phyloP scores from a whole-genome alignment of 1,284 basidiomycete species.

The Grifola frondosa region DNA sequence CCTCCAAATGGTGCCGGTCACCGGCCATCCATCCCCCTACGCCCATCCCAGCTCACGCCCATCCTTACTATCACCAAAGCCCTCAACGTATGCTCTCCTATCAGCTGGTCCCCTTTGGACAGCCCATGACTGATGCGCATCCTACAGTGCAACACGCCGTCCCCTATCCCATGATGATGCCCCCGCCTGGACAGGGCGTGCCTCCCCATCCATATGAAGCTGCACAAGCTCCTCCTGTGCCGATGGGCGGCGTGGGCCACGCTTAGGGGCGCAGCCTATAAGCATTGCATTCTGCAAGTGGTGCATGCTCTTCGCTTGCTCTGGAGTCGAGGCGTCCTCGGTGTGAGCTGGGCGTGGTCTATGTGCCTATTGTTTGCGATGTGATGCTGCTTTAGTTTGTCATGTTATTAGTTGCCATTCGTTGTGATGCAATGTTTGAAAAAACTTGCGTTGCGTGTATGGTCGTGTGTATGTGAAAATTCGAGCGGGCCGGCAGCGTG shows the following conservation, averaged over 20 bases:
- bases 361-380: neutral
- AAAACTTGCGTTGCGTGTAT: neutral
- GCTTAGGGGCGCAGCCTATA: conserved; percentile 36
- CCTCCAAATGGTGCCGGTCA: conserved; percentile 73
- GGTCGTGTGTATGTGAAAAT: too few species aligned
- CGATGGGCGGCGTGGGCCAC: conserved; percentile 66
- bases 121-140: conserved; percentile 16
- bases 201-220: conserved; percentile 74
- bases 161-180: conserved; percentile 87
- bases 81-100: conserved; percentile 68
- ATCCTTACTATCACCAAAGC: conserved; percentile 83
- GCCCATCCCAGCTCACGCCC: conserved; percentile 78
- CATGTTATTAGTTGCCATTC: conserved; percentile 28
- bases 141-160: conserved; percentile 74
- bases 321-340: conserved; percentile 22
- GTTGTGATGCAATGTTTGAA: conserved; percentile 29
- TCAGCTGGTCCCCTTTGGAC: conserved; percentile 20
- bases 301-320: conserved; percentile 1
- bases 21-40: conserved; percentile 84
- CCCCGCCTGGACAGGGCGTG: conserved; percentile 57
- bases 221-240: conserved; percentile 65
- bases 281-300: neutral
- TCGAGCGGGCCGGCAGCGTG: too few species aligned
- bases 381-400: conserved; percentile 22
- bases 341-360: conserved; percentile 16